These are phyloP conservation scores for Cyberlindnera maclurae DNA, from an alignment of 805 yeast species.

Conservation along the genomic window DNA sequence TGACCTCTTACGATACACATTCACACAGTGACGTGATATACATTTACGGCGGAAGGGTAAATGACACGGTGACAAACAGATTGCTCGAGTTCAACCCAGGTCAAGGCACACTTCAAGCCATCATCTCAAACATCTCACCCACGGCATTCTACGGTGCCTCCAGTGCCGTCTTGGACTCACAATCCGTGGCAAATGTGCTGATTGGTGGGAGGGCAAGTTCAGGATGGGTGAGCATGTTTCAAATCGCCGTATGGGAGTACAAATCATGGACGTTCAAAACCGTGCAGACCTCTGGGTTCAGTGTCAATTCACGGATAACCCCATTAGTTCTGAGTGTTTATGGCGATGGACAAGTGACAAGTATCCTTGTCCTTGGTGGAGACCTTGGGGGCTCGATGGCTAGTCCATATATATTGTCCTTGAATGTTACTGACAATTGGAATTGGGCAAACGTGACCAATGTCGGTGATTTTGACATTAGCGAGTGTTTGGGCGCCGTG, in stretches of 20 bases:
- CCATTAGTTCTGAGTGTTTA: conserved; percentile 53
- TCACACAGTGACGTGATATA: conserved; percentile 33
- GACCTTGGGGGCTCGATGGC: conserved; percentile 39
- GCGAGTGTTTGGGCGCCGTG: conserved; percentile 39
- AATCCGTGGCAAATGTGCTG: conserved; percentile 41
- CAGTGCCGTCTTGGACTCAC: conserved; percentile 29
- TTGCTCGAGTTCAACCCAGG: conserved; percentile 37
- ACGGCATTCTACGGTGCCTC: conserved; percentile 49
- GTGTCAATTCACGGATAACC: conserved; percentile 45
- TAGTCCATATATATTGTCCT: conserved; percentile 15
- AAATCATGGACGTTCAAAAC: conserved; percentile 58
- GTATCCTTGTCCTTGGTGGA: conserved; percentile 59
- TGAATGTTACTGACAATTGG: conserved; percentile 20
- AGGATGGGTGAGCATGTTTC: conserved; percentile 71
- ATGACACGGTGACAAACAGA: conserved; percentile 30
- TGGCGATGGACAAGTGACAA: conserved; percentile 17
- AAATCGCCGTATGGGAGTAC: conserved; percentile 67
- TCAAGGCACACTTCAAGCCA: conserved; percentile 28
- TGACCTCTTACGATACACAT: conserved; percentile 31
- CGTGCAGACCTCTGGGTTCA: conserved; percentile 24
- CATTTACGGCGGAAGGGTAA: conserved; percentile 45
- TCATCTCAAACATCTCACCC: conserved; percentile 46
- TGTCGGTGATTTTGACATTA: conserved; percentile 22
- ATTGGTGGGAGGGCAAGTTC: conserved; percentile 57
- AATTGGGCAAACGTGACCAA: conserved; percentile 20